Evolutionary conservation across 2,329 filamentous ascomycete genomes (phyloP), one percentile per base, ranked within the genome.

Genomic region (Exophiala viscosa): DNA sequence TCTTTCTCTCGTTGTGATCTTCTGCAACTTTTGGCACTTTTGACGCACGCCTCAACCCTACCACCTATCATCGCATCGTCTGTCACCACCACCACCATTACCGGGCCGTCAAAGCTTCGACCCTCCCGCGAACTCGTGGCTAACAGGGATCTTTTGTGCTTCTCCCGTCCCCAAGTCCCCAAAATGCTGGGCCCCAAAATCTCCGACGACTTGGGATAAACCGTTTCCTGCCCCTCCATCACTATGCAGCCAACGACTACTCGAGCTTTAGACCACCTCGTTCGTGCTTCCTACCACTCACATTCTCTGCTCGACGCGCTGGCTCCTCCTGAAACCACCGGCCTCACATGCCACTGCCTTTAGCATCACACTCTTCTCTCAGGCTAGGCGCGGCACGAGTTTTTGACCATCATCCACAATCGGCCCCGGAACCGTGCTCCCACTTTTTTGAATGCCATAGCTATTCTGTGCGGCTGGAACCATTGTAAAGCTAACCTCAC

Each of bases 301-400:
- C 38, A 28, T 32, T 9, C 28, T 20, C 33, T 18, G 15, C 53
- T 59, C 56, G 53, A 59, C 46, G 56, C 56, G 56, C 56, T 52
- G 48, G 23, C 39, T 43, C 32, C 47, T 53, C 47, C 56, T 58
- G 56, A 58, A 58, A 58, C 52, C 43, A 46, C 50, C 49, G 56
- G 41, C 11, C 56, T 42, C 46, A 44, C 39, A 43, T 50, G 42
- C 38, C 49, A 31, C 31, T 23, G 38, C 46, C 39, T 41, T 51
- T 59, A 59, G 53, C 50, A 56, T 51, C 56, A 58, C 52, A 53
- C 32, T 54, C 36, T n/a, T 32, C 44, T 51, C 38, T 23, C 45
- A 43, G 46, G 50, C 56, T 59, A 59, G 52, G 50, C 53, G 53
- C 52, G 56, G 53, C 56, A 50, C 56, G 56, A 59, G 50, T 53